phyloP scores from a whole-genome alignment of 345 rosid genomes.

The Boechera divaricarpa region DNA sequence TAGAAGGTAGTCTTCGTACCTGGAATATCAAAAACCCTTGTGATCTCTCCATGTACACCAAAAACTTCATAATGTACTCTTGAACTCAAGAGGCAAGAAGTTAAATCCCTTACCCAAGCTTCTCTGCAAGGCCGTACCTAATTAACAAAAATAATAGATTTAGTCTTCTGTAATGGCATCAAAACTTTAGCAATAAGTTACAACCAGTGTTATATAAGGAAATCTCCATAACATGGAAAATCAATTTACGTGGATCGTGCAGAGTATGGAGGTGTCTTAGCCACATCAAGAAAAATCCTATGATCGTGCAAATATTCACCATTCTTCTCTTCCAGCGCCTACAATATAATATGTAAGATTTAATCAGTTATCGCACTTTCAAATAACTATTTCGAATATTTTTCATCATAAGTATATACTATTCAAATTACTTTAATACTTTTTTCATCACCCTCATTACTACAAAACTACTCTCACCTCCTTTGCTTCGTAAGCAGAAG shows the following conservation, averaged over 20 bases:
- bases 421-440: too few relatives aligned
- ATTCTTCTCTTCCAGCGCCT: background rate
- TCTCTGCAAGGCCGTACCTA: background rate
- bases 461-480: background rate
- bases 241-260: background rate
- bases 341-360: too few relatives aligned
- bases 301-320: background rate
- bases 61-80: too few relatives aligned
- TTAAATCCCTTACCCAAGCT: constrained; percentile 19
- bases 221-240: constrained; percentile 1
- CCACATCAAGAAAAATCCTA: background rate
- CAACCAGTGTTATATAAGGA: background rate
- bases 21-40: too few relatives aligned
- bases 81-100: too few relatives aligned
- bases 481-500: background rate
- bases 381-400: too few relatives aligned
- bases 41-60: too few relatives aligned
- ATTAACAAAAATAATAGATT: background rate
- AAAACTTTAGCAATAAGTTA: background rate
- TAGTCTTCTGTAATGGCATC: background rate
- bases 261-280: background rate
- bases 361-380: too few relatives aligned
- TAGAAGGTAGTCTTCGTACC: background rate
- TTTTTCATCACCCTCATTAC: background rate
- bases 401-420: too few relatives aligned